Conservation (phyloP, 257 asterid species). For the Fraxinus americana region DNA sequence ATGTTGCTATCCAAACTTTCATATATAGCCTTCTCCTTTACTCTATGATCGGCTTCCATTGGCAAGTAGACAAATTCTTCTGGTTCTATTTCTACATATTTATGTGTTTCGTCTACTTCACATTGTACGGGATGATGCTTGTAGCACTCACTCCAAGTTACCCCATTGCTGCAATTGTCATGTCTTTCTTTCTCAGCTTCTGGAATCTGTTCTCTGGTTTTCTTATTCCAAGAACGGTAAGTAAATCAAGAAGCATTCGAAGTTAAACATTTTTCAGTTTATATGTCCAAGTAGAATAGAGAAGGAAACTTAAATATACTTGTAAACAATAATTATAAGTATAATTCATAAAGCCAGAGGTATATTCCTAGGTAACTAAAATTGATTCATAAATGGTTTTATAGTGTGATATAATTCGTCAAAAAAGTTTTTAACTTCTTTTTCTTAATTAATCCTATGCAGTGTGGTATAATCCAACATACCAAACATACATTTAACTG, state of each 20-base stretch:
- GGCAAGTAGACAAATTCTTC: slow-evolving; percentile 50
- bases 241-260: slow-evolving; percentile 1
- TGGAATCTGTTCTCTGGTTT: slow-evolving; percentile 75
- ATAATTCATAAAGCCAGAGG: too few species aligned
- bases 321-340: too few species aligned
- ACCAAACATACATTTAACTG: not conserved
- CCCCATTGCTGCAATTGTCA: slow-evolving; percentile 53
- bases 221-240: slow-evolving; percentile 64
- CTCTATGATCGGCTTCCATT: slow-evolving; percentile 45
- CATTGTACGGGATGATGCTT: slow-evolving; percentile 72
- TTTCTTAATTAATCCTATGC: not conserved
- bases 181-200: slow-evolving; percentile 59
- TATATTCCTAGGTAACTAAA: too few species aligned
- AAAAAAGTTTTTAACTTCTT: too few species aligned
- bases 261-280: too few species aligned
- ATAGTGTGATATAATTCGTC: too few species aligned
- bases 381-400: too few species aligned
- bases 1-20: slow-evolving; percentile 26
- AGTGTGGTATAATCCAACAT: not conserved
- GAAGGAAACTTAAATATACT: too few species aligned
- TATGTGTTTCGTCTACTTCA: slow-evolving; percentile 59
- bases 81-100: slow-evolving; percentile 56
- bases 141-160: slow-evolving; percentile 67
- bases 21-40: slow-evolving; percentile 29
- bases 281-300: too few species aligned